Evolutionary conservation across 768 basidiomycete genomes (phyloP).

Genomic region (Pleurotus salmoneostramineus): DNA sequence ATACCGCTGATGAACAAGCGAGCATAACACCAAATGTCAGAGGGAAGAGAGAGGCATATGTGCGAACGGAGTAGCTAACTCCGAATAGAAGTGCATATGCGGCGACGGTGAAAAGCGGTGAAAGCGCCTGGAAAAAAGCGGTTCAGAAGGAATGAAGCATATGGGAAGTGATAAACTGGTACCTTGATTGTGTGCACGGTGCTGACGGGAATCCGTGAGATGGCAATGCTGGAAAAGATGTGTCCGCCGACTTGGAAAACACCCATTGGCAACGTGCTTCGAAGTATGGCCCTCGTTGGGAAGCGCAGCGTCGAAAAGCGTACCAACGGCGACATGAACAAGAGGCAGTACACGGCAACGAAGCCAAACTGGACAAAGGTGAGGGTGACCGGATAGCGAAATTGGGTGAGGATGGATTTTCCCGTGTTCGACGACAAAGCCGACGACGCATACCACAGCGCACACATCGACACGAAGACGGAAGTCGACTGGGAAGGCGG

Average conservation of each 20-base stretch:
- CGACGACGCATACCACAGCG: constrained; percentile 90
- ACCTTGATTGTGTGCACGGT: constrained; percentile 99
- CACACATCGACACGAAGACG: constrained; percentile 76
- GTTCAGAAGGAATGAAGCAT: constrained; percentile 1
- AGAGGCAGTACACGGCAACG: constrained; percentile 79
- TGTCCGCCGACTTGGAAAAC: constrained; percentile 97
- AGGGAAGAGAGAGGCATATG: constrained; percentile 92
- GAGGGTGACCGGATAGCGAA: constrained; percentile 92
- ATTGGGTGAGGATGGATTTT: constrained; percentile 89
- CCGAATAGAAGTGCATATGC: constrained; percentile 93
- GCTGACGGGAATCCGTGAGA: constrained; percentile 92
- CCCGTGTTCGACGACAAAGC: constrained; percentile 96
- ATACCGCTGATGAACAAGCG: constrained; percentile 90
- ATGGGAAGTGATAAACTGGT: constrained; percentile 16
- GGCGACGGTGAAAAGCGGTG: constrained; percentile 94
- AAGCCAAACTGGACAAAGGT: constrained; percentile 98
- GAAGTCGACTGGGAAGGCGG: constrained; percentile 25
- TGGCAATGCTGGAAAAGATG: constrained; percentile 97
- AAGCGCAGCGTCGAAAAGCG: constrained; percentile 63
- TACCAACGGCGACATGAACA: constrained; percentile 75
- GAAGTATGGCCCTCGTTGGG: constrained; percentile 72
- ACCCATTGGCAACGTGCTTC: constrained; percentile 90
- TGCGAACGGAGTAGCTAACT: constrained; percentile 88
- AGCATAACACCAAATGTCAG: constrained; percentile 97
- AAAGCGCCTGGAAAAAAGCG: constrained; percentile 65